These are phyloP conservation scores for Herpetospermum pedunculosum DNA, from an alignment of 306 rosid genomes.

Conservation along the genomic window DNA sequence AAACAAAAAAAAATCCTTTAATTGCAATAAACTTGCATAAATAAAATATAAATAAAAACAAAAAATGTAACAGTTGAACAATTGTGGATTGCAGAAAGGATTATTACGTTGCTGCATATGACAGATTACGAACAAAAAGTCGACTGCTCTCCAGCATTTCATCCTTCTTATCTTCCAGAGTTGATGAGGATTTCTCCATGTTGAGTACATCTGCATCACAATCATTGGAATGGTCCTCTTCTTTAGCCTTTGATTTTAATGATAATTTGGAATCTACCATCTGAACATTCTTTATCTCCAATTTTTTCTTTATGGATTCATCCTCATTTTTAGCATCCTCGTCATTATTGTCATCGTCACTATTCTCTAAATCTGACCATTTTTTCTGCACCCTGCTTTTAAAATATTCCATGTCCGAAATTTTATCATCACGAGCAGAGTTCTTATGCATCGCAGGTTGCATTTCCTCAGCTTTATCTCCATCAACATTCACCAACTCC, in stretches of 20 bases:
- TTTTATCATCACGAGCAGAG: constrained; percentile 23
- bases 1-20: background rate
- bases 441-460: constrained; percentile 16
- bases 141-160: constrained; percentile 44
- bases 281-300: constrained; percentile 17
- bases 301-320: constrained; percentile 14
- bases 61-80: background rate
- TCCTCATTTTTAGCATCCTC: constrained; percentile 19
- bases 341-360: constrained; percentile 25
- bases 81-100: background rate
- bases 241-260: background rate
- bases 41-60: background rate
- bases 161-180: constrained; percentile 30
- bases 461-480: constrained; percentile 11
- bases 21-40: background rate
- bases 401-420: constrained; percentile 75
- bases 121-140: constrained; percentile 84
- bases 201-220: constrained; percentile 15
- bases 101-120: constrained; percentile 54
- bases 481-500: constrained; percentile 15
- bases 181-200: constrained; percentile 14
- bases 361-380: constrained; percentile 81
- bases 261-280: constrained; percentile 6
- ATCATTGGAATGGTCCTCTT: constrained; percentile 3
- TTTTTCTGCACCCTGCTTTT: constrained; percentile 59